Evolutionary conservation across 1,284 basidiomycete genomes (phyloP), one percentile per base, ranked within the genome.

Genomic region (Volvariella surrecta): DNA sequence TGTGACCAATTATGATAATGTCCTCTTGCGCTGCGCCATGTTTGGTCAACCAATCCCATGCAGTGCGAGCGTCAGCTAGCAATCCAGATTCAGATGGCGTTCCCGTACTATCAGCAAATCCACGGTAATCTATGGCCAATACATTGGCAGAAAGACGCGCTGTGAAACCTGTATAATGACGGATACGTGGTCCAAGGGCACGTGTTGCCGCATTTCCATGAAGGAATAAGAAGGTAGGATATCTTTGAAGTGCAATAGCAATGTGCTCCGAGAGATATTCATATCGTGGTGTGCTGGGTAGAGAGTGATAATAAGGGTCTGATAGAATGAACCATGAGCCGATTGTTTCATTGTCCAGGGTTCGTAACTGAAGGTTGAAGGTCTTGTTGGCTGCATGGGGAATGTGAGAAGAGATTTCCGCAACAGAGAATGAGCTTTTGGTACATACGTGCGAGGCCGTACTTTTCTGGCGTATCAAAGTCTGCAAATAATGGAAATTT

Each of bases 281-380:
- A 28, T 11, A 11, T 6, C 60, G 32, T 24, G 63, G 63, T 38
- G 65, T 57, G 3, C 54, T 44, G n/a, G 62, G 64, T 24, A 74
- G 58, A 1, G 67, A 57, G 20, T 72, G 73, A 60, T 88, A 88
- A 52, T 75, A 73, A 0, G 66, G 52, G 39, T 90, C 80, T 1
- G 87, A 83, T 38, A 96, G 69, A 22, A 92, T 64, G 60, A 95
- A 91, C 94, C 93, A 98, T 6, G 86, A 84, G 4, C 94, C 94
- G 21, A 97, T 62, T 0, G 70, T 73, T 48, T 85, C 73, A 39
- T 88, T 85, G 56, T 97, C 94, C 0, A 75, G 55, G 0, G 91
- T 92, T 8, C 65, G 59, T 3, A 96, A 62, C 41, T 74, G 62
- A 18, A 94, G 55, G 53, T 93, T 88, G 32, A 80, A 63, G 0